phyloP scores from a whole-genome alignment of 176 grass and related monocot species.

The Stipa capillata region DNA sequence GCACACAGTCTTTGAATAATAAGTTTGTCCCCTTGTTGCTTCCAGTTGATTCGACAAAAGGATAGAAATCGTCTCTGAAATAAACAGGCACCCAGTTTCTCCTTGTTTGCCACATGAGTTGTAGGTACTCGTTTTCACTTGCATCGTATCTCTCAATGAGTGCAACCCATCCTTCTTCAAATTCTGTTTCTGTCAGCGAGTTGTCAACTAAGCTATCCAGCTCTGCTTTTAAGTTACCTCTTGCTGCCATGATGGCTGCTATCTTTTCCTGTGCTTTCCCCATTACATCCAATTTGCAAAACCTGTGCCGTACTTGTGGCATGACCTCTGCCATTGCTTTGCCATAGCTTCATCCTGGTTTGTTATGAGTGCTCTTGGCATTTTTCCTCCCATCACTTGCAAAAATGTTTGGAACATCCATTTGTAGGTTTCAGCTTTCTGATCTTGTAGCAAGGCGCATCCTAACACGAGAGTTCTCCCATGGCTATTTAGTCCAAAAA shows the following conservation, averaged over 20 bases:
- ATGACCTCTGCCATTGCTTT: slow-evolving; percentile 5
- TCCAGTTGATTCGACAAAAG: slow-evolving; percentile 6
- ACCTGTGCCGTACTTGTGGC: not conserved
- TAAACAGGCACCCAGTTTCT: slow-evolving; percentile 26
- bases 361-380: slow-evolving; percentile 5
- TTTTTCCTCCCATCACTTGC: slow-evolving; percentile 15
- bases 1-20: slow-evolving; percentile 4
- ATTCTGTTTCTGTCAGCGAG: not conserved
- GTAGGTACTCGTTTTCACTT: slow-evolving; percentile 7
- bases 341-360: slow-evolving; percentile 17
- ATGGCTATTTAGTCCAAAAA: slow-evolving; percentile 26
- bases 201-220: not conserved
- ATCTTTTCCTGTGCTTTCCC: slow-evolving; percentile 9
- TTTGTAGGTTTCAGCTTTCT: not conserved
- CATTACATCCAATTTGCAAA: slow-evolving; percentile 18
- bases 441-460: not conserved
- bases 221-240: not conserved
- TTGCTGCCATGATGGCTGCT: not conserved
- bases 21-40: not conserved
- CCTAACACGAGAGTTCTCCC: not conserved
- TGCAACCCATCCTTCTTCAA: slow-evolving; percentile 9
- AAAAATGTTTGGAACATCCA: slow-evolving; percentile 23
- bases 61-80: slow-evolving; percentile 14
- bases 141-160: slow-evolving; percentile 16
- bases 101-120: slow-evolving; percentile 15